Conservation (phyloP, 306 rosid species). For the Begonia masoniana region DNA sequence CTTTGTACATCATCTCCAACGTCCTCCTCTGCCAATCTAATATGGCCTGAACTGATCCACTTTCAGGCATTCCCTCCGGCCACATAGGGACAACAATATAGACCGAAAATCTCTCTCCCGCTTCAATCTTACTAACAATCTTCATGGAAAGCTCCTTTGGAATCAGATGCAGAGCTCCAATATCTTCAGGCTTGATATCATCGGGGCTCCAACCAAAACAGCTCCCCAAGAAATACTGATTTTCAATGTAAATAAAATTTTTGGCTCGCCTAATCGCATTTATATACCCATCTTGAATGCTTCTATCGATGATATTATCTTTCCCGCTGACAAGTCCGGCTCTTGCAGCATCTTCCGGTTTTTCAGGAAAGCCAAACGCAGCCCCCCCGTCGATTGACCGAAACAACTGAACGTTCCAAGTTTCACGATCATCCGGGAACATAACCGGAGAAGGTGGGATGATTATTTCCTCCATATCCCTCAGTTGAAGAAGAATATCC, state of each 20-base stretch:
- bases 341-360: background rate
- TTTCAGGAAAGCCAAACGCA: slow-evolving; percentile 1
- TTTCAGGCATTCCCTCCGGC: slow-evolving; percentile 1
- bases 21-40: slow-evolving; percentile 2
- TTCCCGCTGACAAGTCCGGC: background rate
- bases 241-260: slow-evolving; percentile 1
- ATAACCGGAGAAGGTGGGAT: background rate
- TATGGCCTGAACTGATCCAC: background rate
- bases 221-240: slow-evolving; percentile 1
- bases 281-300: slow-evolving; percentile 1
- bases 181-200: background rate
- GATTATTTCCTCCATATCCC: background rate
- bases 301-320: slow-evolving; percentile 1
- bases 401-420: background rate
- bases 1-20: background rate
- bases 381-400: slow-evolving; percentile 1
- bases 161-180: background rate
- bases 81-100: background rate
- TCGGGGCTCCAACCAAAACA: background rate
- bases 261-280: background rate
- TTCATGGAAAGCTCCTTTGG: background rate
- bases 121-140: slow-evolving; percentile 1
- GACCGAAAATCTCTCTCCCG: background rate
- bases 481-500: background rate
- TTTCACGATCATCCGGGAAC: background rate